Conservation (phyloP, 495 filamentous ascomycete species). For the Aspergillus indologenus region DNA sequence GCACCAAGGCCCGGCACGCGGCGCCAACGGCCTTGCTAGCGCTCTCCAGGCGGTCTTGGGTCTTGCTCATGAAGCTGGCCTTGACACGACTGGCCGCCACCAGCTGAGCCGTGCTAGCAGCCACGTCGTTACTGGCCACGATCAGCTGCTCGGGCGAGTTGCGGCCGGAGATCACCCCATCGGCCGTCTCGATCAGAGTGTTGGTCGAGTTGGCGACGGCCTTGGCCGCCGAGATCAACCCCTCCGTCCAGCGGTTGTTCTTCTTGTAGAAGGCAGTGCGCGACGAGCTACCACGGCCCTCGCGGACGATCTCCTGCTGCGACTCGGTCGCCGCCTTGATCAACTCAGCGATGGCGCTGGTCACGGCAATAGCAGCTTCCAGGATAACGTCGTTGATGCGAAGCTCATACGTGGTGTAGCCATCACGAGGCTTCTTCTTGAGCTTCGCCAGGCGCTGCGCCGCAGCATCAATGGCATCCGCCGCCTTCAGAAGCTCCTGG, state of each 20-base stretch:
- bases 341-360: constrained; percentile 90
- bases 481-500: constrained; percentile 86
- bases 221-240: constrained; percentile 93
- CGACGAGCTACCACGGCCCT: constrained; percentile 83
- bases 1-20: constrained; percentile 81
- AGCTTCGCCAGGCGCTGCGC: constrained; percentile 84
- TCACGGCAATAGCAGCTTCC: constrained; percentile 90
- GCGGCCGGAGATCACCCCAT: constrained; percentile 86
- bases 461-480: constrained; percentile 90
- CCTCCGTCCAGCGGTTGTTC: constrained; percentile 97
- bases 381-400: constrained; percentile 92
- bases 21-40: constrained; percentile 90
- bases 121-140: constrained; percentile 94
- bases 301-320: constrained; percentile 96
- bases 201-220: constrained; percentile 91
- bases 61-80: constrained; percentile 96
- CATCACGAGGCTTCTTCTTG: constrained; percentile 88
- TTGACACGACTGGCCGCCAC: constrained; percentile 95
- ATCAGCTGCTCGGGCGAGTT: constrained; percentile 96
- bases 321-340: constrained; percentile 94
- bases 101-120: constrained; percentile 91
- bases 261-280: constrained; percentile 99
- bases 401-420: constrained; percentile 95
- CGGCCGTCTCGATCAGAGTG: constrained; percentile 93
- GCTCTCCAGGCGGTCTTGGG: constrained; percentile 83